Base-by-base conservation (phyloP, 495 filamentous ascomycete genomes). In the Paragyromitra xinjiangensis region DNA sequence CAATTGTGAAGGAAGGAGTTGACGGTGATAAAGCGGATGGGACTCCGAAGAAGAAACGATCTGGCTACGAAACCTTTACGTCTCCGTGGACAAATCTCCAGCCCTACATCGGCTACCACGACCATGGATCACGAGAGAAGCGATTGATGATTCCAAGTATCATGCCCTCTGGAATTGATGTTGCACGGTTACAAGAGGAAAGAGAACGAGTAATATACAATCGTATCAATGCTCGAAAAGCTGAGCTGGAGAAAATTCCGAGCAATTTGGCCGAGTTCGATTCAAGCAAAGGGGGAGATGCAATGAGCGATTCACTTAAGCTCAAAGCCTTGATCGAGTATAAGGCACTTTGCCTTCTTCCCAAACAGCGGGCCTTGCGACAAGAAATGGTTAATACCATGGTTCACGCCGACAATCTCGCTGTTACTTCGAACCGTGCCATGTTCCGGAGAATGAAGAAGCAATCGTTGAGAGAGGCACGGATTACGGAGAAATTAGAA, bases 401-500 rank as follows among this genome's bases (percentile, higher is more conserved):
- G 90, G 90, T 97, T 82, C 91, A 95, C 77, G 94, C 94, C 68
- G 93, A 97, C 78, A 97, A 97, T 79, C 89, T 98, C 11, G 94
- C 94, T 48, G 96, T 97, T 90, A 97, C 94, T 12, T 92, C 94
- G 0, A 99, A 98, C 80, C 90, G 95, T 16, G 88, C 92, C 37
- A 88, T 89, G 78, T 97, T 97, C 82, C 91, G 95, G 29, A 91
- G 95, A 24, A 93, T 95, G 86, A 99, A 98, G 90, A 97, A 97
- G 84, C 94, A 97, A 81, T 94, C 92, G 29, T 86, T 98, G 64
- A 91, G 94, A n/a, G 95, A 99, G 83, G 96, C 95, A 44, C 91
- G 95, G 44, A 94, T 98, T 78, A 99, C 95, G 2, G 95, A 99
- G 87, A 98, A 97, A 82, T 88, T 99, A 1, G 95, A 99, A 88